Percentiles rank a stretch among this genome's conserved stretches.
phyloP scores from a whole-genome alignment of 495 filamentous ascomycete species.

The Lophiotrema nucula region DNA sequence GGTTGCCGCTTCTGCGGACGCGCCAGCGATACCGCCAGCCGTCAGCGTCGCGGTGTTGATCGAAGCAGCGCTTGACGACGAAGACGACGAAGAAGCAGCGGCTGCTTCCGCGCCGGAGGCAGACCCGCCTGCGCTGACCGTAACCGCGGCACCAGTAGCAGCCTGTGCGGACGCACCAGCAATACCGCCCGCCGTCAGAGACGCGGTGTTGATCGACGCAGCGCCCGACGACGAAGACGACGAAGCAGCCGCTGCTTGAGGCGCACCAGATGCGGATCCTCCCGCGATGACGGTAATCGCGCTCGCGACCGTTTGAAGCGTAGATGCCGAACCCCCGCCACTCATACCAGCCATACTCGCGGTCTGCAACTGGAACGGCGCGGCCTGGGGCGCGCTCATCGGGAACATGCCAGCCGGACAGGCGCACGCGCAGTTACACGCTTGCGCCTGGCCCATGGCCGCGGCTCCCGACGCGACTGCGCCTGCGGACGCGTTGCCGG shows the following conservation, averaged over 20 bases:
- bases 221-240: background rate
- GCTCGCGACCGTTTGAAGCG: conserved; percentile 7
- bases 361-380: conserved; percentile 28
- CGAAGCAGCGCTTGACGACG: background rate
- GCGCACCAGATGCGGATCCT: background rate
- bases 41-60: background rate
- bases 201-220: background rate
- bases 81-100: background rate
- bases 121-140: background rate
- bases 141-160: background rate
- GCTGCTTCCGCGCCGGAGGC: background rate
- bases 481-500: background rate
- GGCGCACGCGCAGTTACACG: conserved; percentile 23
- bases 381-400: conserved; percentile 10
- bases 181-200: background rate
- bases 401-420: conserved; percentile 22
- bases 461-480: background rate
- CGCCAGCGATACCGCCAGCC: background rate
- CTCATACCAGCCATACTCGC: conserved; percentile 4
- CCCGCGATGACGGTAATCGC: background rate
- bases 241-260: background rate
- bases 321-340: conserved; percentile 6
- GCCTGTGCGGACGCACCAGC: background rate
- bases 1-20: background rate
- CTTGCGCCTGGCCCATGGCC: background rate